Percentiles rank a stretch among this genome's conserved stretches.
Evolutionary conservation across 257 asterid species (phyloP).

Genomic region (Lavandula angustifolia): DNA sequence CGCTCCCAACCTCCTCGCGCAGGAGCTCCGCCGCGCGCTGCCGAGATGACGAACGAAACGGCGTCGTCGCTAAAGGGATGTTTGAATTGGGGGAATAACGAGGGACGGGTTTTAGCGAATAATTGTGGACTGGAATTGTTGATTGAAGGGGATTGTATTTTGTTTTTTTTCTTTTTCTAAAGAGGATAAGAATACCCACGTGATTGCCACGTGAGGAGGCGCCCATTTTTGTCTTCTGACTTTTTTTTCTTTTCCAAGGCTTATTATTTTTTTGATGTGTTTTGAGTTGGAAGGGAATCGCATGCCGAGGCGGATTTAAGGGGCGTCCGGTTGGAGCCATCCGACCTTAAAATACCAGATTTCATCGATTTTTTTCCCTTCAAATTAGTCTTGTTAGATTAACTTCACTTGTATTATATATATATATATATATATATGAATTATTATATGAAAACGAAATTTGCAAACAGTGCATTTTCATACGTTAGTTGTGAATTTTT

Average conservation of each 20-base stretch:
- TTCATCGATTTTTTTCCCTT: no score
- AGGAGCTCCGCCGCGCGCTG: conserved; percentile 68
- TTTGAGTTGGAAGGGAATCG: neutral
- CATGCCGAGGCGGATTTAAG: neutral
- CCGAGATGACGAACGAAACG: conserved; percentile 31
- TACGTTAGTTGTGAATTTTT: no score
- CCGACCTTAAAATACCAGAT: no score
- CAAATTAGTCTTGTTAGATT: no score
- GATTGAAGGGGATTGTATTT: neutral
- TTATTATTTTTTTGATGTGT: neutral
- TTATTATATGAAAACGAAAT: no score
- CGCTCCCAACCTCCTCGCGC: conserved; percentile 78
- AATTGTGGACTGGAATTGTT: conserved; percentile 18
- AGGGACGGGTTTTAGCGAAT: conserved; percentile 3
- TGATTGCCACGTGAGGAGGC: conserved; percentile 36
- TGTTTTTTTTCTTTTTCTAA: neutral
- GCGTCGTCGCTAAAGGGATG: neutral
- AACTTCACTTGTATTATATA: no score
- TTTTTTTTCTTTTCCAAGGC: neutral
- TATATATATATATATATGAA: no score
- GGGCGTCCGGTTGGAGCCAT: no score
- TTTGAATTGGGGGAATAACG: neutral
- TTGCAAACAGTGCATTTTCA: no score
- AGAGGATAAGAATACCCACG: conserved; percentile 32
- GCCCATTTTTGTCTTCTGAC: conserved; percentile 27